Evolutionary conservation across 202 grass and related monocot species (phyloP), one percentile per base, ranked within the genome.

Genomic region (Schoenoplectus triqueter): DNA sequence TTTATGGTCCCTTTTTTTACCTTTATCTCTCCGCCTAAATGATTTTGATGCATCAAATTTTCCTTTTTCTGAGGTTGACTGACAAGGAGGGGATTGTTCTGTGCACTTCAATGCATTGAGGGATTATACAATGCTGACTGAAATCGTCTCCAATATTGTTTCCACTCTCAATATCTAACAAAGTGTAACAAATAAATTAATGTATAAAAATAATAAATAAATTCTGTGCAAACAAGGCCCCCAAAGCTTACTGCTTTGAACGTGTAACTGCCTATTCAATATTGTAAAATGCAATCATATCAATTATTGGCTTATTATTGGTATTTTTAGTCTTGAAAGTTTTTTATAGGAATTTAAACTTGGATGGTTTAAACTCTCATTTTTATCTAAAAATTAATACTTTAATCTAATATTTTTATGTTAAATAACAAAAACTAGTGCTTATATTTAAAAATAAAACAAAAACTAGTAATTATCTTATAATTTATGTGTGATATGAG

Each of bases 1-100:
- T 48, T 50, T 73, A 70, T 45, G 7, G 17, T 62, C 46, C 17
- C 10, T 73, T 73, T 50, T 10, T 60, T 52, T 52, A 9, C 47
- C 47, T 73, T 73, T 3, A 70, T 13, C 45, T 69, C 11, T 72
- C 69, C 70, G 70, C 70, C 21, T 78, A 59, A 78, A 78, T 60
- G 54, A 59, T 76, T 76, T 76, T 76, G 11, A 56, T 76, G 73
- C n/a, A 78, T 44, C 54, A 10, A 2, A 1, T 13, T 40, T 17
- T 78, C 3, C 6, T 42, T 73, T 20, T 73, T 73, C 5, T 10
- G 17, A 75, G 72, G 47, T 75, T 54, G 9, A 73, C 48, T 55
- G 49, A 55, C 20, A 55, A 75, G 49, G 15, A 70, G 10, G 72
- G 48, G 8, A 22, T 39, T 54, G n/a, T 75, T 21, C 2, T 42